phyloP scores from a whole-genome alignment of 2,329 filamentous ascomycete genomes.

The Pseudocercospora vitis region DNA sequence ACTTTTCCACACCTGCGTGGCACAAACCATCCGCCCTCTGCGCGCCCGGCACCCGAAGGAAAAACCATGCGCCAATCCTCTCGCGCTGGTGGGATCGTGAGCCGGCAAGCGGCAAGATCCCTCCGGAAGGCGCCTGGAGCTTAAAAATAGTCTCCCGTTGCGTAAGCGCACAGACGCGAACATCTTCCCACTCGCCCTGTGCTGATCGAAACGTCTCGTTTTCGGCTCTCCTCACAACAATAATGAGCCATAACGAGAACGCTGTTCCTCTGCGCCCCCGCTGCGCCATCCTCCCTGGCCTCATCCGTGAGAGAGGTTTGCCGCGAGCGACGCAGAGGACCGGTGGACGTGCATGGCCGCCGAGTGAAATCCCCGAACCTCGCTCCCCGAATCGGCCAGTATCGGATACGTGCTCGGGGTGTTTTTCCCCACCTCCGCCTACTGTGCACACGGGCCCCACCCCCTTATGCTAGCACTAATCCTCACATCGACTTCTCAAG shows the following conservation, averaged over 20 bases:
- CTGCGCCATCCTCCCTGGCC: no score
- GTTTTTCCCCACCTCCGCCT: no score
- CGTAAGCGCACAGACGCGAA: not conserved
- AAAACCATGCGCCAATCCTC: constrained; percentile 9
- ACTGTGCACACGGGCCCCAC: no score
- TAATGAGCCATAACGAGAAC: no score
- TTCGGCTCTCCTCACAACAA: constrained; percentile 8
- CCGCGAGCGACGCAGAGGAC: no score
- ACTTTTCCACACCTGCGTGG: not conserved
- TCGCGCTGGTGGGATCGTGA: not conserved
- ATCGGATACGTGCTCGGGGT: no score
- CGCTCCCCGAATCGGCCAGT: no score
- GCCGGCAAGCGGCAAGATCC: not conserved
- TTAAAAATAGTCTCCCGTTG: constrained; percentile 14
- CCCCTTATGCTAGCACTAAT: not conserved
- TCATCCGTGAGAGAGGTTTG: no score
- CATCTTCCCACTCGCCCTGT: not conserved
- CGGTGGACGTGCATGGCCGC: not conserved
- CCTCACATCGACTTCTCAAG: no score
- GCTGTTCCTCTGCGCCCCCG: not conserved
- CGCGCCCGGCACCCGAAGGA: constrained; percentile 13
- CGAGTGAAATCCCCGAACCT: no score
- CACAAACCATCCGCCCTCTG: constrained; percentile 6
- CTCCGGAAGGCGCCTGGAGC: constrained; percentile 5
- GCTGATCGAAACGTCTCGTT: not conserved